A percentile compares a stretch with the other conserved stretches of the same genome.
Evolutionary conservation across 1,139 yeast genomes (phyloP).

Genomic region (Tardiomyces digboiensis): DNA sequence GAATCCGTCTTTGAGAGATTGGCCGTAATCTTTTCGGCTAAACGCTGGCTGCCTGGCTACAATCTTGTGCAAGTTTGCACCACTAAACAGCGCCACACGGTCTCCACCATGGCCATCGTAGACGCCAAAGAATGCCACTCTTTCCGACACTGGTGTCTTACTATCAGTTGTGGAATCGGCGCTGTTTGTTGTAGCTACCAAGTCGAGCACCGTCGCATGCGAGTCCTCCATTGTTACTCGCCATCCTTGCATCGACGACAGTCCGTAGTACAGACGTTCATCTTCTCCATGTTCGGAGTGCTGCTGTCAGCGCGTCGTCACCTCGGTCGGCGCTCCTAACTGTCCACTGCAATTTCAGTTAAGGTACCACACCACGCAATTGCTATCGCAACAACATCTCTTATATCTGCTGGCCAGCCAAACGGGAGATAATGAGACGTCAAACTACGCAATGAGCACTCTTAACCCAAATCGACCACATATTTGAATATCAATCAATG

Average conservation of each 20-base stretch:
- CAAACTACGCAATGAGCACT: too few relatives aligned
- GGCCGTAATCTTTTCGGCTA: slow-evolving; percentile 45
- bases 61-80: slow-evolving; percentile 64
- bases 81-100: slow-evolving; percentile 81
- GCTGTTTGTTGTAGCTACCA: slow-evolving; percentile 10
- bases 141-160: slow-evolving; percentile 34
- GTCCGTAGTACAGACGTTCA: slow-evolving; percentile 61
- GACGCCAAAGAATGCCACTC: slow-evolving; percentile 78
- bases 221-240: slow-evolving; percentile 97
- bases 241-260: slow-evolving; percentile 99
- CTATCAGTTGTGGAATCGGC: too few relatives aligned
- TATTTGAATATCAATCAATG: too few relatives aligned
- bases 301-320: slow-evolving; percentile 20
- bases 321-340: too few relatives aligned
- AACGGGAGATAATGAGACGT: too few relatives aligned
- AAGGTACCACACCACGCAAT: too few relatives aligned
- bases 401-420: too few relatives aligned
- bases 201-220: slow-evolving; percentile 67
- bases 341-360: too few relatives aligned
- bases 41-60: slow-evolving; percentile 47
- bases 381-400: too few relatives aligned
- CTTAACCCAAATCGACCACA: too few relatives aligned
- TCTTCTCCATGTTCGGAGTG: slow-evolving; percentile 67
- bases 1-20: slow-evolving; percentile 79
- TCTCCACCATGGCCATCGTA: slow-evolving; percentile 97